These are phyloP conservation scores for Auricularia sp. DNA, from an alignment of 768 basidiomycete species.

Conservation along the genomic window DNA sequence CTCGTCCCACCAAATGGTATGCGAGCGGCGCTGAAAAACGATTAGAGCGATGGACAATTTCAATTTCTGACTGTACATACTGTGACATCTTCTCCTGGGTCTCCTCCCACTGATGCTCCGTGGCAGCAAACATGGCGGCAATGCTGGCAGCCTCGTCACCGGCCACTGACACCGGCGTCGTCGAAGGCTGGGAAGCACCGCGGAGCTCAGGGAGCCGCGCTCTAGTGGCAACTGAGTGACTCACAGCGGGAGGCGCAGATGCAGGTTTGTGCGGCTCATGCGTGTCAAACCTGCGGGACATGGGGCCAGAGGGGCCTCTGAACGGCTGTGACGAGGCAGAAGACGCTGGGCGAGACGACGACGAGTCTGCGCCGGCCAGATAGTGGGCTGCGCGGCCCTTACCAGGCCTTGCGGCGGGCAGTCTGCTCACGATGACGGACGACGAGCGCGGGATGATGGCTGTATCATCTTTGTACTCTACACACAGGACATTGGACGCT, in stretches of 20 bases:
- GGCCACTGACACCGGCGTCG: constrained; percentile 24
- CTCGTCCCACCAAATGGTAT: constrained; percentile 50
- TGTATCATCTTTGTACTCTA: constrained; percentile 89
- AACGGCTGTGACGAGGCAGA: constrained; percentile 26
- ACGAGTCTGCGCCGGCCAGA: constrained; percentile 30
- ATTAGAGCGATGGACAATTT: constrained; percentile 33
- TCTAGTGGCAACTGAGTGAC: not conserved
- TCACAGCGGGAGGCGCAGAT: not conserved
- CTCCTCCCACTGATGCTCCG: constrained; percentile 94
- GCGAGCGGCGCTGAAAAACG: constrained; percentile 49
- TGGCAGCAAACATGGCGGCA: constrained; percentile 96
- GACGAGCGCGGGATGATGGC: constrained; percentile 89
- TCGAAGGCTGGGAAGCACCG: constrained; percentile 12
- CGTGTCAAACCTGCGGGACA: constrained; percentile 85
- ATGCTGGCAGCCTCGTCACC: constrained; percentile 90
- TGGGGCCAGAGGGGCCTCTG: constrained; percentile 42
- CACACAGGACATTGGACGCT: not conserved
- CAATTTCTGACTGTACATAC: constrained; percentile 58
- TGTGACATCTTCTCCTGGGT: constrained; percentile 99
- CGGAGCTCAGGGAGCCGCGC: not conserved
- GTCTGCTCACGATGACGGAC: constrained; percentile 84
- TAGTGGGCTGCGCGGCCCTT: constrained; percentile 78
- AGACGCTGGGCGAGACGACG: constrained; percentile 8
- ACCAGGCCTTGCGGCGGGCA: constrained; percentile 72
- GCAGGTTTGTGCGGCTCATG: constrained; percentile 36